A percentile compares a stretch with the other conserved stretches of the same genome.
These are phyloP conservation scores for Penicillium vulpinum DNA, from an alignment of 2,329 filamentous ascomycete species.

Conservation along the genomic window DNA sequence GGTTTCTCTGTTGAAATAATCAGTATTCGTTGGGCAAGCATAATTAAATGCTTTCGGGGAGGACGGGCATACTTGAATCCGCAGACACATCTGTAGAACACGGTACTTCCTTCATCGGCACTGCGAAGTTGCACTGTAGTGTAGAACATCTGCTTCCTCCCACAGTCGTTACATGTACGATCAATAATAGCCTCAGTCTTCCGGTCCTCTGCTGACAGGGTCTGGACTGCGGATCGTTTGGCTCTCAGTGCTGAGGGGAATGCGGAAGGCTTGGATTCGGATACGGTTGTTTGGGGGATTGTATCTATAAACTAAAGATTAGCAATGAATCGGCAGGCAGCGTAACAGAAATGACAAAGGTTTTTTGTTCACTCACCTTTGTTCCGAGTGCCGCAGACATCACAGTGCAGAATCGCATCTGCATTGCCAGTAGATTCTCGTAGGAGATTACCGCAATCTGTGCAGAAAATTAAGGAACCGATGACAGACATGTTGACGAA, in stretches of 20 bases:
- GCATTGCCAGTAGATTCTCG: conserved; percentile 75
- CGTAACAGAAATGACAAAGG: background rate
- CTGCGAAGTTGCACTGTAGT: conserved; percentile 82
- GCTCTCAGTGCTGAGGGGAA: conserved; percentile 88
- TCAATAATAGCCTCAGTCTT: conserved; percentile 69
- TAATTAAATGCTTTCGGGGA: background rate
- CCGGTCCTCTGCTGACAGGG: conserved; percentile 73
- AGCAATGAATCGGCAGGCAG: conserved; percentile 2
- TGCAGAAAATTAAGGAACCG: conserved; percentile 89
- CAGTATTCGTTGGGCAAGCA: conserved; percentile 15
- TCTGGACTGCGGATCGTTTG: conserved; percentile 83
- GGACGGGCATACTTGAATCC: conserved; percentile 69
- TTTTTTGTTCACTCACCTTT: conserved; percentile 59
- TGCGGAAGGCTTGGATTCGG: conserved; percentile 80
- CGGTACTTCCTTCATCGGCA: conserved; percentile 91
- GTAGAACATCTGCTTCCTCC: conserved; percentile 77
- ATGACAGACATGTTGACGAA: conserved; percentile 71
- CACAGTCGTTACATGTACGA: conserved; percentile 77
- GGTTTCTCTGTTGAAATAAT: conserved; percentile 33
- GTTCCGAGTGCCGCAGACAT: conserved; percentile 81
- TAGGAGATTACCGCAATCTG: conserved; percentile 85
- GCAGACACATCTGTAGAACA: conserved; percentile 88
- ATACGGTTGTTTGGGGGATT: conserved; percentile 72
- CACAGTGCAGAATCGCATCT: conserved; percentile 76
- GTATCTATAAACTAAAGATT: conserved; percentile 56